Percentiles rank a stretch among this genome's conserved stretches.
These are phyloP conservation scores for Cladophialophora carrionii DNA, from an alignment of 2,329 filamentous ascomycete genomes.

Conservation along the genomic window DNA sequence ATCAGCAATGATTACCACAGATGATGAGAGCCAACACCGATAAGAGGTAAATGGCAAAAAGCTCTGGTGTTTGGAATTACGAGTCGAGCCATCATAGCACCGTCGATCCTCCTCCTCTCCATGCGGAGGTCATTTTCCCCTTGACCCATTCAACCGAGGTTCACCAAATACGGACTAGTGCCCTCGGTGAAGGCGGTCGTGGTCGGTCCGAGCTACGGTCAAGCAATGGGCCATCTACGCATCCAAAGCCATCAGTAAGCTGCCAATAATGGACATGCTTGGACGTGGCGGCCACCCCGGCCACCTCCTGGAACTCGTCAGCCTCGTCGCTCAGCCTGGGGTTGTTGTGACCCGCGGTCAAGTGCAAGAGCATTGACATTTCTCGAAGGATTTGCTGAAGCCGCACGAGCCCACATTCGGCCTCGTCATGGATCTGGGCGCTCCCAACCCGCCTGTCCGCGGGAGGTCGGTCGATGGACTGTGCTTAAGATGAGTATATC, in stretches of 20 bases:
- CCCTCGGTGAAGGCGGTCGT: background rate
- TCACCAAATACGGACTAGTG: background rate
- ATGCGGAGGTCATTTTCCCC: background rate
- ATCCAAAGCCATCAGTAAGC: background rate
- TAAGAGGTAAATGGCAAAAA: background rate
- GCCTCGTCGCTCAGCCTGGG: constrained; percentile 7
- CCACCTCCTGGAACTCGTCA: constrained; percentile 17
- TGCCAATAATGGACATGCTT: background rate
- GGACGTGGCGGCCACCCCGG: background rate
- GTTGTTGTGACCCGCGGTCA: background rate
- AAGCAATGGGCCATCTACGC: background rate
- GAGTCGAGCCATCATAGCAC: background rate
- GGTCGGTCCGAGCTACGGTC: background rate
- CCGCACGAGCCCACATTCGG: background rate
- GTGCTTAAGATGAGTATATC: background rate
- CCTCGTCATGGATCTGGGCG: background rate
- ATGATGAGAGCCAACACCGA: background rate
- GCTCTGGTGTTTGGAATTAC: background rate
- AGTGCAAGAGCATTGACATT: background rate
- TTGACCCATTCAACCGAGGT: background rate
- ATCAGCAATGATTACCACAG: background rate
- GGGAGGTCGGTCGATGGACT: background rate
- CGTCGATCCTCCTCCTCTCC: background rate
- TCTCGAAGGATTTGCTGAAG: background rate
- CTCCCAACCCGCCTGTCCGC: background rate